Base-by-base conservation (phyloP, 768 basidiomycete genomes). In the Macrolepiota fuliginosa region DNA sequence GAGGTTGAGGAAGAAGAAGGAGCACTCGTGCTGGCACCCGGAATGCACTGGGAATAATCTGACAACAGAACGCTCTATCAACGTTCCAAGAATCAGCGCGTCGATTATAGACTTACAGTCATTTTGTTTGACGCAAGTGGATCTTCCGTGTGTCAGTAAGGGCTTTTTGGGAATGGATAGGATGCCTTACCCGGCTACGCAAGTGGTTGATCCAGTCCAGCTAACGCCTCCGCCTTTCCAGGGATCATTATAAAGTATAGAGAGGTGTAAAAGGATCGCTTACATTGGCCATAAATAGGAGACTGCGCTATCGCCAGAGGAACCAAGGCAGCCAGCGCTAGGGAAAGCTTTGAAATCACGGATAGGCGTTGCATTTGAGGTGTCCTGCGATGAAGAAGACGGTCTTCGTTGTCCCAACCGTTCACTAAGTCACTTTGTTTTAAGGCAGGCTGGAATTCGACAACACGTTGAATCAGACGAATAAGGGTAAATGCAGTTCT, bases 1-100 rank as follows among this genome's bases (percentile, higher is more conserved):
- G n/a, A n/a, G 15, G 57, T 29, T 29, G 64, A 4, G 42, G 45
- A 12, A 5, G 60, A 17, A 25, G 22, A 10, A 3, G 50, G 17
- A 17, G 50, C 7, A 15, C 25, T 36, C 17, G 53, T 50, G 10
- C 52, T 60, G 3, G 68, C 54, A 2, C 67, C 68, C 0, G 79
- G 72, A 49, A 79, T 35, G 65, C 79, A 81, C 59, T 82, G 79
- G 52, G 67, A 74, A 56, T 77, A 81, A 54, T 66, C 80, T 81
- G 39, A 15, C 12, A n/a, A 11, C n/a, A 7, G 11, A 24, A 50
- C n/a, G n/a, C 13, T 54, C 51, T 24, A 10, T 27, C 5, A 25
- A 12, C 55, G 47, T 7, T 24, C 12, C 36, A 32, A 17, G 24
- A 15, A 6, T 45, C 35, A 57, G 36, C 24, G 24, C 55, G 29